Evolutionary conservation across 169 alveolate species (phyloP), one percentile per base, ranked within the genome.

Genomic region (Perkinsus chesapeaki): DNA sequence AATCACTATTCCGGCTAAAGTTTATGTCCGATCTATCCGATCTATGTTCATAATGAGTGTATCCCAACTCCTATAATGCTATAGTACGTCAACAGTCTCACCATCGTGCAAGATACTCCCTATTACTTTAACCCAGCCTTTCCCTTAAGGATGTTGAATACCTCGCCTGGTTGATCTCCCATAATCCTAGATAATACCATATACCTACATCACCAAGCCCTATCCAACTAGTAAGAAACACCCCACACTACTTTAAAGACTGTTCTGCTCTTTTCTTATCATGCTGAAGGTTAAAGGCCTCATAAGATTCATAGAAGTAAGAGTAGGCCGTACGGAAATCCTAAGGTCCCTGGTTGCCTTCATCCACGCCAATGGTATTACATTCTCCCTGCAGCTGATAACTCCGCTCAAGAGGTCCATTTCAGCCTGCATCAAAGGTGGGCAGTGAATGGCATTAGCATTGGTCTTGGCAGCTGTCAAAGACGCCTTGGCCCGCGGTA

Each of bases 291-390:
- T 97, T 97, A 94, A 96, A 97, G 39, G 99, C 99, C 94, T 98
- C 99, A 93, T 97, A 98, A 39, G 98, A 98, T 95, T 98, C 99
- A 94, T 96, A 98, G 96, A 98, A 98, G 95, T 98, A 98, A 38
- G 99, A 98, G 95, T 97, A 98, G n/a, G 99, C 98, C 34, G 99
- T 98, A 92, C 97, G 96, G 94, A 96, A 98, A 94, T 98, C 99
- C 93, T 60, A 34, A 43, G 16, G 60, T 5, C 23, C 16, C 12
- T 60, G 27, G 27, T 5, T 27, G 95, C 95, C 94, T 97, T 98
- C 92, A 96, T 96, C 23, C 97, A 96, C 38, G 73, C 39, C 23
- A 60, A 60, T 16, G 23, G 31, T 7, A 60, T 16, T 60, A 60
- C 82, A 38, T 93, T 93, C 92, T 94, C 97, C 31, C 93, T 94